phyloP scores from a whole-genome alignment of 106 monocot species.

The Platanthera zijinensis region DNA sequence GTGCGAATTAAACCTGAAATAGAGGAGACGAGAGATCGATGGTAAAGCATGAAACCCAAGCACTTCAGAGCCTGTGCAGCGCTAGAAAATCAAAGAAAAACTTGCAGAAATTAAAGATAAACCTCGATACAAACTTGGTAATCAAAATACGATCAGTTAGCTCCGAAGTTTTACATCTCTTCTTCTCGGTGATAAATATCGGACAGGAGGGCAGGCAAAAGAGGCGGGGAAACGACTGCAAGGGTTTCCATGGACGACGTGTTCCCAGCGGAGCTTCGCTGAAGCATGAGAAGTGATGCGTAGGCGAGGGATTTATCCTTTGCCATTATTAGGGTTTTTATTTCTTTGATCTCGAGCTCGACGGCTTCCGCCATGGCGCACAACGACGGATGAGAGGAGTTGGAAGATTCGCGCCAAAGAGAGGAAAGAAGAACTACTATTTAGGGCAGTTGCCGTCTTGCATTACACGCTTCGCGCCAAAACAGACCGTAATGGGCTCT shows the following conservation, averaged over 20 bases:
- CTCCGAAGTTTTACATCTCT: conserved; percentile 34
- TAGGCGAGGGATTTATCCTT: conserved; percentile 40
- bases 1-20: conserved; percentile 28
- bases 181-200: conserved; percentile 39
- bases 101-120: background rate
- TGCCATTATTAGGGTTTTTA: conserved; percentile 7
- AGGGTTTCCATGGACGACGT: conserved; percentile 23
- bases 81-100: conserved; percentile 16
- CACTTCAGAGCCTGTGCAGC: conserved; percentile 53
- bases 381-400: background rate
- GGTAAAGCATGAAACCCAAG: conserved; percentile 65
- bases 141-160: background rate
- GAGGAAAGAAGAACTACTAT: no score
- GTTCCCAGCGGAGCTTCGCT: conserved; percentile 27
- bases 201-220: conserved; percentile 32
- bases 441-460: no score
- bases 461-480: no score
- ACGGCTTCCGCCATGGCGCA: conserved; percentile 27
- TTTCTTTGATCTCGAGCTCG: conserved; percentile 18
- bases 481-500: no score
- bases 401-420: background rate
- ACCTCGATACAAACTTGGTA: background rate
- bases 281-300: conserved; percentile 38
- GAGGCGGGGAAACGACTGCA: conserved; percentile 23
- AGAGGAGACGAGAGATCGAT: conserved; percentile 26